These are phyloP conservation scores for Pezicula radicicola DNA, from an alignment of 2,329 filamentous ascomycete species.

Conservation along the genomic window DNA sequence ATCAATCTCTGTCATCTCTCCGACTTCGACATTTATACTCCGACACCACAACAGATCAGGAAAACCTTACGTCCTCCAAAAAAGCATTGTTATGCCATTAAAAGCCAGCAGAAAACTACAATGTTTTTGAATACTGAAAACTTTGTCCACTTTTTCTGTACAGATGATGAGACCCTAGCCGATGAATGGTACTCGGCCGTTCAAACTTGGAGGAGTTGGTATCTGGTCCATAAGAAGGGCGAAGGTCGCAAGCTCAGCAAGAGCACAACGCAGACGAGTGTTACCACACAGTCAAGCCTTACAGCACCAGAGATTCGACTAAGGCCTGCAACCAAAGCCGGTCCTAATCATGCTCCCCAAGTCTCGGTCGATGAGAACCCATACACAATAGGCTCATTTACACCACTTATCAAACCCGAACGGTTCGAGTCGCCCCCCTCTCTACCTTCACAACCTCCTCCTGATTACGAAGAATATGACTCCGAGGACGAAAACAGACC, in stretches of 20 bases:
- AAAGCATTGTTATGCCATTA: slow-evolving; percentile 81
- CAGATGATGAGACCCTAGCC: slow-evolving; percentile 66
- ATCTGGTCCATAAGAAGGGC: slow-evolving; percentile 70
- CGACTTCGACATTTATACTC: slow-evolving; percentile 88
- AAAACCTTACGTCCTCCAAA: slow-evolving; percentile 81
- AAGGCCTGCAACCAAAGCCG: slow-evolving; percentile 26
- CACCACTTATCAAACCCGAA: slow-evolving; percentile 63
- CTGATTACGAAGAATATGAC: slow-evolving; percentile 11
- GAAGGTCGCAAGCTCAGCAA: slow-evolving; percentile 26
- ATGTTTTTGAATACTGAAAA: slow-evolving; percentile 81
- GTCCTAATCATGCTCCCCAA: slow-evolving; percentile 16
- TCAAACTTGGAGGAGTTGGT: slow-evolving; percentile 89
- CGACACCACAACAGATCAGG: slow-evolving; percentile 63
- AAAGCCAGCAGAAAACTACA: slow-evolving; percentile 84
- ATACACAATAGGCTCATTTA: slow-evolving; percentile 65
- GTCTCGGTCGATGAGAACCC: slow-evolving; percentile 46
- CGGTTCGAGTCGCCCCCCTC: slow-evolving; percentile 40
- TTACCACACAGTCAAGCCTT: slow-evolving; percentile 8
- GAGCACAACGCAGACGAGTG: slow-evolving; percentile 18
- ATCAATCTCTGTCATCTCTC: slow-evolving; percentile 77
- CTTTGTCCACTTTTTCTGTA: slow-evolving; percentile 90
- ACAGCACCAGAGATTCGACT: neutral
- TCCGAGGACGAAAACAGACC: slow-evolving; percentile 24
- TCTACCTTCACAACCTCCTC: neutral
- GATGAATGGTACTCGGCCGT: slow-evolving; percentile 68